Base-by-base conservation (phyloP, 352 stramenopile genomes). In the Globisporangium lucens region DNA sequence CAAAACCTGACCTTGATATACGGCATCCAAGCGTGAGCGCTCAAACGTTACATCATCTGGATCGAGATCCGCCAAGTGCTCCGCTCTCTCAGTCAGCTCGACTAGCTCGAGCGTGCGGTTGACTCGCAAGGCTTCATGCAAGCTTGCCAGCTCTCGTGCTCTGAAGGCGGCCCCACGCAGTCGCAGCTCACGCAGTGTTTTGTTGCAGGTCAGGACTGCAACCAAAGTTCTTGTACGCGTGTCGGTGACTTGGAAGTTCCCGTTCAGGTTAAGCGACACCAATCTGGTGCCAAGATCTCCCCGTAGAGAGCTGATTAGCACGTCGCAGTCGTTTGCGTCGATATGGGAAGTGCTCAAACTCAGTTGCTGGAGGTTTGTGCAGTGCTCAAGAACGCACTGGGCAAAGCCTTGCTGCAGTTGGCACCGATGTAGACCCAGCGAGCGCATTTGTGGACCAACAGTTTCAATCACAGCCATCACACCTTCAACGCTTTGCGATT, bases 201-300 rank as follows among this genome's bases (percentile, higher is more conserved):
- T 15, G 20, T 27, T 53, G 47, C 8, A 9, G 5, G n/a, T 29
- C 47, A 53, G 10, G 8, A 4, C 10, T 15, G 47, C 47, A 12
- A 27, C 7, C 20, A 53, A 13, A 15, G 3, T 27, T 15, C 47
- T 22, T 6, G 47, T 53, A 5, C 47, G 2, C 47, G 20, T 27
- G 47, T 29, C 47, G 9, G 47, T 27, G n/a, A 8, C 20, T 15
- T 27, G 17, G 47, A 29, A 53, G n/a, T 27, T 53, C n/a, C 47
- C 47, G 29, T 53, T 53, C 47, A 53, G 47, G 47, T 53, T 53
- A 22, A 53, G 47, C 47, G 47, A 53, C 47, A 53, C 4, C 20
- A 53, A 27, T 53, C 47, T 22, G 2, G 6, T 15, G 20, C 47
- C 47, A 53, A 53, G 15, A 27, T 10, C 12, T 17, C n/a, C 20